Percentiles rank a stretch among this genome's conserved stretches.
Conservation (phyloP, 768 basidiomycete species). For the Jaapia argillacea region DNA sequence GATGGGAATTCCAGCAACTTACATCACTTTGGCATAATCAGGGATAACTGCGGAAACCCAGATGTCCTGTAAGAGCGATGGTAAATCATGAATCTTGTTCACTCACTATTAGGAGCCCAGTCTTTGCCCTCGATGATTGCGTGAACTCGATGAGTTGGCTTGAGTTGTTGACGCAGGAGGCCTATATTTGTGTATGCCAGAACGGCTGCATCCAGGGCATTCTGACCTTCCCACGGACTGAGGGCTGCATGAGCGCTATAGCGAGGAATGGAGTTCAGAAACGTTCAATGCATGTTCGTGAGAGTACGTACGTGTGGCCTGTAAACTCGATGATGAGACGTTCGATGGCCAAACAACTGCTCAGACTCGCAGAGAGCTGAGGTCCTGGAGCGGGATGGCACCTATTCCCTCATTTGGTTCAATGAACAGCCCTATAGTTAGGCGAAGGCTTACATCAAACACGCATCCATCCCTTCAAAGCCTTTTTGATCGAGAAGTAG, state of each 20-base stretch:
- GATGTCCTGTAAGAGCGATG: neutral
- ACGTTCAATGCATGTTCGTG: neutral
- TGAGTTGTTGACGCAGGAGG: constrained; percentile 25
- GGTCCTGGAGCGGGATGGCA: neutral
- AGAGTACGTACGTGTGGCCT: neutral
- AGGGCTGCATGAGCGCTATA: constrained; percentile 13
- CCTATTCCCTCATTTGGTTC: neutral
- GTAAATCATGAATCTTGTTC: neutral
- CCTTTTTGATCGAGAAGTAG: constrained; percentile 19
- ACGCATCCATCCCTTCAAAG: constrained; percentile 22
- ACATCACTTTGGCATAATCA: constrained; percentile 10
- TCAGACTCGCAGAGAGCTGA: neutral
- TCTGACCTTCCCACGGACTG: constrained; percentile 23
- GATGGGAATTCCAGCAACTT: too few species aligned
- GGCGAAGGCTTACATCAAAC: constrained; percentile 9
- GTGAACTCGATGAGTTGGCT: constrained; percentile 24
- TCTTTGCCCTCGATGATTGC: constrained; percentile 19
- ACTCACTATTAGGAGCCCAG: neutral
- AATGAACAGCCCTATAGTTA: neutral
- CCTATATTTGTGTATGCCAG: constrained; percentile 24
- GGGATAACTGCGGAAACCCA: neutral
- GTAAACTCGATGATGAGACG: neutral
- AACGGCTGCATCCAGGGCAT: constrained; percentile 27
- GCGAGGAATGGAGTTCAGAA: neutral
- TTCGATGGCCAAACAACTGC: neutral